Evolutionary conservation across 768 basidiomycete genomes (phyloP).

Genomic region (Suillus discolor): DNA sequence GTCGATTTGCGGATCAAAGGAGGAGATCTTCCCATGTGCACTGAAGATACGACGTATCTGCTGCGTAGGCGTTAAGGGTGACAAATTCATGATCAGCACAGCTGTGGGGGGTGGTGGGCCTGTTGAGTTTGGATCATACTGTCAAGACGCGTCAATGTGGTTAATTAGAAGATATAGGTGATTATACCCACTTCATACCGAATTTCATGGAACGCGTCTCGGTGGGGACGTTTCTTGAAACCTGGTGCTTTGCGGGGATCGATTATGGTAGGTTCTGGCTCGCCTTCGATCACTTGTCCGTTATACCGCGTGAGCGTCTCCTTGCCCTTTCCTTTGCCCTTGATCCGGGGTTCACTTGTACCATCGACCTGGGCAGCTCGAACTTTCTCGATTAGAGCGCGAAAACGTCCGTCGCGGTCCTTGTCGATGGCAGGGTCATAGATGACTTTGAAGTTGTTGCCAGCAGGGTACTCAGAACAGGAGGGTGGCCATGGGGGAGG

Average conservation of each 20-base stretch:
- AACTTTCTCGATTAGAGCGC: slow-evolving; percentile 44
- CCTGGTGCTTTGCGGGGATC: slow-evolving; percentile 60
- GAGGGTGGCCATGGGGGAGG: slow-evolving; percentile 60
- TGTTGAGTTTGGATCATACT: slow-evolving; percentile 78
- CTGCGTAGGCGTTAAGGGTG: slow-evolving; percentile 67
- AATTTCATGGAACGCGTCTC: slow-evolving; percentile 45
- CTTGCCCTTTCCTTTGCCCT: slow-evolving; percentile 67
- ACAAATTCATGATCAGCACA: slow-evolving; percentile 72
- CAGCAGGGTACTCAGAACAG: slow-evolving; percentile 47
- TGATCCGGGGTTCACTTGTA: slow-evolving; percentile 47
- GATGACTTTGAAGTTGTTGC: slow-evolving; percentile 59
- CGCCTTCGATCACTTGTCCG: slow-evolving; percentile 54
- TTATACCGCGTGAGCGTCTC: slow-evolving; percentile 55
- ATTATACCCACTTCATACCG: slow-evolving; percentile 57
- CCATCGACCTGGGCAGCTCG: slow-evolving; percentile 34
- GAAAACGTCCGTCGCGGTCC: slow-evolving; percentile 42
- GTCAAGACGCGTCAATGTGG: slow-evolving; percentile 11
- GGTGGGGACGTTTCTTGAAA: slow-evolving; percentile 33
- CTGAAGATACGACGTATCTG: slow-evolving; percentile 69
- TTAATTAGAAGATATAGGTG: slow-evolving; percentile 11
- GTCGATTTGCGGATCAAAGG: slow-evolving; percentile 81
- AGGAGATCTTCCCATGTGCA: slow-evolving; percentile 58
- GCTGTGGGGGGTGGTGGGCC: slow-evolving; percentile 74
- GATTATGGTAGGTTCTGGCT: slow-evolving; percentile 39
- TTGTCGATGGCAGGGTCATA: slow-evolving; percentile 62